phyloP scores from a whole-genome alignment of 1,139 yeast genomes.

The Hyphopichia fennica region DNA sequence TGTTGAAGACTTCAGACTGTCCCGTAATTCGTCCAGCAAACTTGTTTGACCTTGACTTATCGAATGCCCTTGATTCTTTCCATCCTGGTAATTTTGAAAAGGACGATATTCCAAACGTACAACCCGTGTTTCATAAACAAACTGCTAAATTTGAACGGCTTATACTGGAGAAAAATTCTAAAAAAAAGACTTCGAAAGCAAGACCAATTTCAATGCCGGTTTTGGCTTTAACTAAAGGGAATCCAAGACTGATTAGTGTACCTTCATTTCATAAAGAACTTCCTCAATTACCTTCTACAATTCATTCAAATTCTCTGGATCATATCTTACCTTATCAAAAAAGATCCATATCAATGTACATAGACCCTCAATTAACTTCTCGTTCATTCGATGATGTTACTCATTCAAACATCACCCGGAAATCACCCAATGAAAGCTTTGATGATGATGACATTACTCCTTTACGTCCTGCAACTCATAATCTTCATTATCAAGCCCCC shows the following conservation, averaged over 20 bases:
- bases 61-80: slow-evolving; percentile 30
- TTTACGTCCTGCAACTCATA: slow-evolving; percentile 15
- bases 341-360: neutral
- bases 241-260: slow-evolving; percentile 23
- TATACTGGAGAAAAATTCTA: slow-evolving; percentile 5
- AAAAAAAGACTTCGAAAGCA: neutral
- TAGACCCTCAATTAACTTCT: neutral
- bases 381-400: neutral
- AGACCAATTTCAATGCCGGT: neutral
- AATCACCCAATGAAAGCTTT: neutral
- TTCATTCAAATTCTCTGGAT: neutral
- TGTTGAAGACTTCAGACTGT: slow-evolving; percentile 22
- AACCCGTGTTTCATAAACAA: slow-evolving; percentile 27
- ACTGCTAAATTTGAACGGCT: slow-evolving; percentile 24
- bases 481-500: neutral
- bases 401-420: neutral
- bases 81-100: slow-evolving; percentile 24
- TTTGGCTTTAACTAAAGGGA: neutral
- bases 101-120: slow-evolving; percentile 30
- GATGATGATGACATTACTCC: neutral
- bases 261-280: slow-evolving; percentile 12
- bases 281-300: neutral
- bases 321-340: neutral
- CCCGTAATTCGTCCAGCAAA: slow-evolving; percentile 25
- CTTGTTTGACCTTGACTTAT: slow-evolving; percentile 22